phyloP scores from a whole-genome alignment of 2,329 filamentous ascomycete species.

The Trichoderma oligosporum region DNA sequence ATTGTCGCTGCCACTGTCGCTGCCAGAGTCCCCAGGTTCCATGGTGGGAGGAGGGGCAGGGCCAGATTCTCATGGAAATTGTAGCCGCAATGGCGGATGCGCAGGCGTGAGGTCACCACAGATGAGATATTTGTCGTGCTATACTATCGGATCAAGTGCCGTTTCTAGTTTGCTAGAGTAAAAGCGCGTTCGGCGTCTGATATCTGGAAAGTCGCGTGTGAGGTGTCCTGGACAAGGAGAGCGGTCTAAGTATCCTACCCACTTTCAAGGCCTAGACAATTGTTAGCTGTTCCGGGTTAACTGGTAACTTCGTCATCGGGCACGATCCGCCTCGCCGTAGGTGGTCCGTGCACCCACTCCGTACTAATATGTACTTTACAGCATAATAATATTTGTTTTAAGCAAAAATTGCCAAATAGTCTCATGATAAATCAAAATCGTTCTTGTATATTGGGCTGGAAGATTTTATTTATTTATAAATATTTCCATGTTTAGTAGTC shows the following conservation, averaged over 20 bases:
- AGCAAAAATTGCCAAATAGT: no score
- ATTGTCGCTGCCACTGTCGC: slow-evolving; percentile 36
- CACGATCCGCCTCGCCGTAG: background rate
- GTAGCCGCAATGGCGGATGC: slow-evolving; percentile 1
- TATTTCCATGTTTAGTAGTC: background rate
- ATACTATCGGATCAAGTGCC: background rate
- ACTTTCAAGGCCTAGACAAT: slow-evolving; percentile 10
- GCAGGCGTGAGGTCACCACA: background rate
- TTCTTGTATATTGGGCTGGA: no score
- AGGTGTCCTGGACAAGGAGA: slow-evolving; percentile 13
- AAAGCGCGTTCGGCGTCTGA: background rate
- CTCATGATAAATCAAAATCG: no score
- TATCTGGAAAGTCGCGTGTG: slow-evolving; percentile 7
- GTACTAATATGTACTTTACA: no score
- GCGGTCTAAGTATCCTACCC: slow-evolving; percentile 18
- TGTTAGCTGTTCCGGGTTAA: background rate
- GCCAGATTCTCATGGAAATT: slow-evolving; percentile 34
- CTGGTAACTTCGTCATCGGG: slow-evolving; percentile 17
- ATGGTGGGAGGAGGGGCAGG: slow-evolving; percentile 46
- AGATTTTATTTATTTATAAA: background rate
- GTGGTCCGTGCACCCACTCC: slow-evolving; percentile 20
- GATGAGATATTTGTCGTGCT: background rate
- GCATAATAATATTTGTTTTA: no score
- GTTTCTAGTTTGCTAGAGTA: background rate
- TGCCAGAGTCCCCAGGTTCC: slow-evolving; percentile 54